These are phyloP conservation scores for Aspergillus ruber DNA, from an alignment of 2,329 filamentous ascomycete genomes.

Conservation along the genomic window DNA sequence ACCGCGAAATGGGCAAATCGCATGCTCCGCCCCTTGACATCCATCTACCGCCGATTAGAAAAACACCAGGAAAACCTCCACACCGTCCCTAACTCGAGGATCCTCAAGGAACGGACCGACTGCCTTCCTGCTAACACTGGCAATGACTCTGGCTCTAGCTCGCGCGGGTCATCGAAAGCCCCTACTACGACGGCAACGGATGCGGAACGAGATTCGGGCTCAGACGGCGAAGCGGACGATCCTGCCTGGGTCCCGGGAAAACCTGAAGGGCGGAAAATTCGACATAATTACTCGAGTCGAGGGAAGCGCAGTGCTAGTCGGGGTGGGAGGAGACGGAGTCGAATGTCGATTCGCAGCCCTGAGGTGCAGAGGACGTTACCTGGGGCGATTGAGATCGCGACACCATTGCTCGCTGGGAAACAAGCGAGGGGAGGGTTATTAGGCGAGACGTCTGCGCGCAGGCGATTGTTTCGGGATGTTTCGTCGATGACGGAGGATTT, in stretches of 20 bases:
- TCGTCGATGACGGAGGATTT: conserved; percentile 4
- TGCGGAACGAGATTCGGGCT: conserved; percentile 16
- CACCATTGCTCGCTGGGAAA: conserved; percentile 36
- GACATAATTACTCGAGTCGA: conserved; percentile 32
- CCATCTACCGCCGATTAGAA: conserved; percentile 34
- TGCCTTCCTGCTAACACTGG: not conserved
- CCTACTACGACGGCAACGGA: conserved; percentile 1
- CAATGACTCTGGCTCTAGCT: not conserved
- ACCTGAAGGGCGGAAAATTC: conserved; percentile 25
- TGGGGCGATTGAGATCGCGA: conserved; percentile 37
- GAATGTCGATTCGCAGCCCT: conserved; percentile 30
- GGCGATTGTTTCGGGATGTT: conserved; percentile 13
- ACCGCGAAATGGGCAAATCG: conserved; percentile 40
- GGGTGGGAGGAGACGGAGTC: conserved; percentile 17
- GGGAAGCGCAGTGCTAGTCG: conserved; percentile 13
- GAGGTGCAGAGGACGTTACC: conserved; percentile 29
- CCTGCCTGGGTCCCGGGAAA: conserved; percentile 36
- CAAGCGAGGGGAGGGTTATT: conserved; percentile 9
- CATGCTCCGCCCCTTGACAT: conserved; percentile 37
- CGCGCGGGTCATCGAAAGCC: too few species aligned
- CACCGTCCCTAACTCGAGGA: conserved; percentile 19
- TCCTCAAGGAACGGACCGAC: conserved; percentile 5
- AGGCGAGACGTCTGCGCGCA: conserved; percentile 14
- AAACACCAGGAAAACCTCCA: conserved; percentile 32
- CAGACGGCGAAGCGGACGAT: conserved; percentile 32